These are phyloP conservation scores for Gossypium longicalyx DNA, from an alignment of 345 rosid genomes.

Conservation along the genomic window DNA sequence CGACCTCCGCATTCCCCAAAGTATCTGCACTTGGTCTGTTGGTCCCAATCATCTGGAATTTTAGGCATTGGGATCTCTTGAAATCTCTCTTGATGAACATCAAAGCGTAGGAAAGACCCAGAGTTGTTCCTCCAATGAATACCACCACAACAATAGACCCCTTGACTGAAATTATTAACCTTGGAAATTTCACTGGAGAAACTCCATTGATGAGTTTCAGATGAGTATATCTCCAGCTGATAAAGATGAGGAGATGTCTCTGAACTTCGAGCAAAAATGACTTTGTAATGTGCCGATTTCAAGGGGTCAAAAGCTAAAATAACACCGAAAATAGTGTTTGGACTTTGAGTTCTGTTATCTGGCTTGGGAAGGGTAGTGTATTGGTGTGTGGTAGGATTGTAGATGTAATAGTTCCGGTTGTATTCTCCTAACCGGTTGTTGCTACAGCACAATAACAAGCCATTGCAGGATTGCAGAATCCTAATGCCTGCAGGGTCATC, in stretches of 20 bases:
- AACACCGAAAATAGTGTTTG: constrained; percentile 11
- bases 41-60: background rate
- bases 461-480: constrained; percentile 47
- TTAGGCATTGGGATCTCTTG: constrained; percentile 27
- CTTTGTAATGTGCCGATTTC: constrained; percentile 34
- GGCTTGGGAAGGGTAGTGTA: constrained; percentile 27
- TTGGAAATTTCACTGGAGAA: constrained; percentile 10
- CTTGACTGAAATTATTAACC: background rate
- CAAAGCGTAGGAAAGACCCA: constrained; percentile 21
- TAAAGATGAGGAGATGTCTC: background rate
- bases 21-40: constrained; percentile 9
- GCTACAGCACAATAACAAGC: constrained; percentile 42
- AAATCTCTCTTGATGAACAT: constrained; percentile 25
- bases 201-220: constrained; percentile 35
- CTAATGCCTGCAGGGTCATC: constrained; percentile 25
- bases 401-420: constrained; percentile 25
- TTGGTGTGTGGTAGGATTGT: constrained; percentile 39
- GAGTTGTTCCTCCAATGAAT: constrained; percentile 31
- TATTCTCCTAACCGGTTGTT: background rate
- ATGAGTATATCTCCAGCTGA: constrained; percentile 30
- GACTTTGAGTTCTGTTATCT: background rate
- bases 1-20: constrained; percentile 26
- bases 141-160: constrained; percentile 28
- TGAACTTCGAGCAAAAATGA: constrained; percentile 24
- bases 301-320: constrained; percentile 44